Conservation (phyloP, 192 early-diverging fungal genomes). For the Rhizophagus clarus region DNA sequence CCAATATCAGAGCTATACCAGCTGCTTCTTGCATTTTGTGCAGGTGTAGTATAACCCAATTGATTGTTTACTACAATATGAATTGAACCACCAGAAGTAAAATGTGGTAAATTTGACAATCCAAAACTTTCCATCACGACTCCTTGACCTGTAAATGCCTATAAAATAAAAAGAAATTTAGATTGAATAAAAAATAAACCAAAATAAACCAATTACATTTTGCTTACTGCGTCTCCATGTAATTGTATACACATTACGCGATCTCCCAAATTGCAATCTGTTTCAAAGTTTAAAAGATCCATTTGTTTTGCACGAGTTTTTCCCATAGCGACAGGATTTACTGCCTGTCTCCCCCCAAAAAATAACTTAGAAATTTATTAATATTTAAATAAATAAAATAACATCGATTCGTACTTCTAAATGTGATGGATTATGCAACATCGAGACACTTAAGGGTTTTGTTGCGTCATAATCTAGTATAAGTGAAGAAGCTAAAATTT, state of each 20-base stretch:
- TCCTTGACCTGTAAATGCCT: constrained; percentile 84
- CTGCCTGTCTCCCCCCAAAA: constrained; percentile 56
- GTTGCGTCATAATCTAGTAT: constrained; percentile 71
- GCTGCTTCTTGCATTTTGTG: constrained; percentile 90
- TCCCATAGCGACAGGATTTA: constrained; percentile 95
- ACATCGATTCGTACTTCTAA: constrained; percentile 55
- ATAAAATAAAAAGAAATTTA: not conserved
- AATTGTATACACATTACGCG: constrained; percentile 92
- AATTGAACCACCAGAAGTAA: constrained; percentile 91
- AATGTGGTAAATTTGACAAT: constrained; percentile 94
- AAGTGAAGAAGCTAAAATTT: constrained; percentile 64
- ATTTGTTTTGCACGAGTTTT: constrained; percentile 96
- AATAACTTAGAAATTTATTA: not conserved
- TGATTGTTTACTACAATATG: constrained; percentile 99
- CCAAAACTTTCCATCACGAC: constrained; percentile 96
- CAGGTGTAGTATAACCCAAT: constrained; percentile 96
- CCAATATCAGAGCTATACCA: constrained; percentile 92
- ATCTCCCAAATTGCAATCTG: constrained; percentile 87
- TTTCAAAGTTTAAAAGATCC: constrained; percentile 61
- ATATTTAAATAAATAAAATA: not conserved
- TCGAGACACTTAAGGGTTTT: constrained; percentile 75
- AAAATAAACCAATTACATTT: not conserved
- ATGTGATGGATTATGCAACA: constrained; percentile 97
- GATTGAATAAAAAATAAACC: not conserved
- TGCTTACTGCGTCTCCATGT: constrained; percentile 89